Conservation (phyloP, 2,329 filamentous ascomycete species). For the Cladosporium halotolerans region DNA sequence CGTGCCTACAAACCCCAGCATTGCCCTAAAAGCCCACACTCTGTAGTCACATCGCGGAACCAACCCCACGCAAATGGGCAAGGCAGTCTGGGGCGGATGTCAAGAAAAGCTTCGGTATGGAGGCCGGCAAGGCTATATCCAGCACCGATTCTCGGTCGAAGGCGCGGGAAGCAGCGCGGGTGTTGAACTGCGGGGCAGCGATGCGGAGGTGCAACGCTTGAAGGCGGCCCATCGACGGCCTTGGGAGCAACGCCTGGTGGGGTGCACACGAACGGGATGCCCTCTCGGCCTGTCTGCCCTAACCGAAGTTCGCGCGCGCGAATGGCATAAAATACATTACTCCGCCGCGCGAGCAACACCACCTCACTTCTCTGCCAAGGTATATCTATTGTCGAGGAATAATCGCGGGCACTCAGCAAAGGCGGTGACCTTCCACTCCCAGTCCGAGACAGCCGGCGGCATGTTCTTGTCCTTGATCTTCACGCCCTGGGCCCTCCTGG, state of each 20-base stretch:
- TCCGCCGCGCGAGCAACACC: not conserved
- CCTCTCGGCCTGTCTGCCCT: not conserved
- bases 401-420: not conserved
- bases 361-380: not conserved
- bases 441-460: conserved; percentile 20
- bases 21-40: no score
- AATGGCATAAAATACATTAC: conserved; percentile 10
- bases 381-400: not conserved
- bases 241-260: not conserved
- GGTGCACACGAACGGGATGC: not conserved
- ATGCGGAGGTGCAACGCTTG: not conserved
- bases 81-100: no score
- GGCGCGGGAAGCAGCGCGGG: no score
- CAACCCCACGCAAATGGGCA: no score
- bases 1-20: no score
- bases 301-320: conserved; percentile 7
- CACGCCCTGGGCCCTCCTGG: conserved; percentile 43
- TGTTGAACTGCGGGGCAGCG: no score
- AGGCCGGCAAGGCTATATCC: no score
- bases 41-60: no score
- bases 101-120: no score
- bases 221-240: not conserved
- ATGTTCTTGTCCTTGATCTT: conserved; percentile 38
- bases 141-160: no score
- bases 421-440: not conserved